Evolutionary conservation across 495 filamentous ascomycete species (phyloP).

Genomic region (Penicillium chermesinum): DNA sequence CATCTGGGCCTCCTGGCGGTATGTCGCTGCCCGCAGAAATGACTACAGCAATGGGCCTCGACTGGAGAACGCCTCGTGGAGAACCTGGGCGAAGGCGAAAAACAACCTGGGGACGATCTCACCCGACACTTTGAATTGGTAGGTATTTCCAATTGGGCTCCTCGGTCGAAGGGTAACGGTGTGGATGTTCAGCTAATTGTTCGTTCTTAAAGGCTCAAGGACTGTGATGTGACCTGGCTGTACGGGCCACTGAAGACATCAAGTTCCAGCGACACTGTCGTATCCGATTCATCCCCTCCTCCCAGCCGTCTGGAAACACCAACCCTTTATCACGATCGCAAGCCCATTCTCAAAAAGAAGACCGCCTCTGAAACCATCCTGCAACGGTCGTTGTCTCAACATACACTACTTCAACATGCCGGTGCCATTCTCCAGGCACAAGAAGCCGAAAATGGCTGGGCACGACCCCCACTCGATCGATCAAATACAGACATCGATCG

Average conservation of each 20-base stretch:
- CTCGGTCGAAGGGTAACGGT: too few species aligned
- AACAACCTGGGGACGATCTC: slow-evolving; percentile 80
- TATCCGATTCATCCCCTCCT: slow-evolving; percentile 46
- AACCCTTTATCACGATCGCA: slow-evolving; percentile 76
- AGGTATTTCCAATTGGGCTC: slow-evolving; percentile 19
- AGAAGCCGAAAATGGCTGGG: slow-evolving; percentile 53
- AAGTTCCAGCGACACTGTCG: slow-evolving; percentile 30
- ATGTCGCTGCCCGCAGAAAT: slow-evolving; percentile 72
- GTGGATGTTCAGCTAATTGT: slow-evolving; percentile 4
- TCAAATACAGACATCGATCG: slow-evolving; percentile 63
- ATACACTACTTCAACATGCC: slow-evolving; percentile 89
- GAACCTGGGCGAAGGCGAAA: slow-evolving; percentile 93
- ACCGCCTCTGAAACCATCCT: slow-evolving; percentile 95
- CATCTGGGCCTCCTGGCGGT: slow-evolving; percentile 96
- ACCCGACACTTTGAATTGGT: slow-evolving; percentile 89
- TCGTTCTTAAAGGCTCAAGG: slow-evolving; percentile 78
- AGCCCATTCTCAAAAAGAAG: slow-evolving; percentile 94
- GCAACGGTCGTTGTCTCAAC: slow-evolving; percentile 82
- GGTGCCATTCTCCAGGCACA: slow-evolving; percentile 90
- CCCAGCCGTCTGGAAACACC: slow-evolving; percentile 66
- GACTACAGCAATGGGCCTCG: slow-evolving; percentile 75
- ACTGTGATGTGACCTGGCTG: slow-evolving; percentile 96
- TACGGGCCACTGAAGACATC: slow-evolving; percentile 87
- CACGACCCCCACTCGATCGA: slow-evolving; percentile 44
- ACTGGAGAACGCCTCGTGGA: slow-evolving; percentile 95